A percentile compares a stretch with the other conserved stretches of the same genome.
Evolutionary conservation across 2,329 filamentous ascomycete species (phyloP).

Genomic region (Talaromyces sp.): DNA sequence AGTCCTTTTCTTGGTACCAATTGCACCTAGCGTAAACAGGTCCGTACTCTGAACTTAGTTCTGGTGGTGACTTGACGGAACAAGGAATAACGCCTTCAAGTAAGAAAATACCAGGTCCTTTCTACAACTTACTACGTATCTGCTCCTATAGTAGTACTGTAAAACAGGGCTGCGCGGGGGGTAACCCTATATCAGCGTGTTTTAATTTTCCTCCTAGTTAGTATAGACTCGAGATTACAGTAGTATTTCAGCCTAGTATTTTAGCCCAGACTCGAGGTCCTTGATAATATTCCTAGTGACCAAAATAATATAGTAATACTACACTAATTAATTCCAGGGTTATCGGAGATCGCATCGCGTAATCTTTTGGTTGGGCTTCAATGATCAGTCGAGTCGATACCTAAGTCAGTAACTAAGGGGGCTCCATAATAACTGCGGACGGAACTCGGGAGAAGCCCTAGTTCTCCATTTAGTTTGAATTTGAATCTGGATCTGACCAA

Average conservation of each 20-base stretch:
- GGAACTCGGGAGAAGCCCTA: neutral
- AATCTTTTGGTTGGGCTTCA: conserved; percentile 2
- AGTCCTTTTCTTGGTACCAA: neutral
- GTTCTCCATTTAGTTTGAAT: neutral
- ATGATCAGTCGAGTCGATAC: conserved; percentile 6
- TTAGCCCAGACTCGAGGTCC: neutral
- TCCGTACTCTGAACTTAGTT: neutral
- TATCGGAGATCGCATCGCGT: conserved; percentile 8
- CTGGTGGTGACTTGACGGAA: neutral
- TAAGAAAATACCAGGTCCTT: neutral
- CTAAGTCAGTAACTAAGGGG: neutral
- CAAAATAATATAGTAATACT: neutral
- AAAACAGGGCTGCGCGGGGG: conserved; percentile 11
- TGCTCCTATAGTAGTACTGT: neutral
- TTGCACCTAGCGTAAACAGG: neutral
- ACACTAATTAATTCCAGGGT: conserved; percentile 3
- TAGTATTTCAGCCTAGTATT: conserved; percentile 2
- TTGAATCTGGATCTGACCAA: neutral
- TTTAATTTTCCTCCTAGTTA: neutral
- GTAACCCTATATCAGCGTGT: conserved; percentile 1
- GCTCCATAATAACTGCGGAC: neutral
- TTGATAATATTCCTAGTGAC: neutral
- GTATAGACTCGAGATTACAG: neutral
- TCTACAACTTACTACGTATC: neutral
- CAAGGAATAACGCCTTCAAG: neutral